A percentile compares a stretch with the other conserved stretches of the same genome.
These are phyloP conservation scores for Aspergillus hortae DNA, from an alignment of 2,329 filamentous ascomycete genomes.

Conservation along the genomic window DNA sequence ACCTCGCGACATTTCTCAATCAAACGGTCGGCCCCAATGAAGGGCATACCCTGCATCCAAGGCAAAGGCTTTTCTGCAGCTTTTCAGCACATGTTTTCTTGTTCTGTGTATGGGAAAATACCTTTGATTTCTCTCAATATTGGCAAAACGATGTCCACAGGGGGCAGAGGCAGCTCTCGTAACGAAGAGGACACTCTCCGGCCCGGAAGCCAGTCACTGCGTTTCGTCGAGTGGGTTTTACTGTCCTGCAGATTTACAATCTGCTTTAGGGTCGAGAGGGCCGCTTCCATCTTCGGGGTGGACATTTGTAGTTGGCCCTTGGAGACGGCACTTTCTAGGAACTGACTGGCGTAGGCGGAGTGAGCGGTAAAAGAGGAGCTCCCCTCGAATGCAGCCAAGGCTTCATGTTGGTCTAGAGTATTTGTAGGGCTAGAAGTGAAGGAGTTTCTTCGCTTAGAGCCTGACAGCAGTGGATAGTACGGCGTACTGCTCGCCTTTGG, in stretches of 20 bases:
- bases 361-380: constrained; percentile 49
- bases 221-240: constrained; percentile 17
- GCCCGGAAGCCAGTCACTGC: constrained; percentile 25
- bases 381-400: constrained; percentile 42
- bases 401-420: constrained; percentile 26
- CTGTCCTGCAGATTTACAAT: constrained; percentile 37
- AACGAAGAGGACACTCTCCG: constrained; percentile 21
- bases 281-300: constrained; percentile 37
- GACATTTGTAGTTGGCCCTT: constrained; percentile 31
- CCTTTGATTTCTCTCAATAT: constrained; percentile 34
- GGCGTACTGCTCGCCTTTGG: constrained; percentile 3
- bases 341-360: constrained; percentile 45
- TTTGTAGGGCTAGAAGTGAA: constrained; percentile 17
- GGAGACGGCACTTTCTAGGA: constrained; percentile 40
- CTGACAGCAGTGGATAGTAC: constrained; percentile 11
- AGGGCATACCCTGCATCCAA: constrained; percentile 28
- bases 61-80: constrained; percentile 19
- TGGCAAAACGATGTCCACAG: constrained; percentile 29
- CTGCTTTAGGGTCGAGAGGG: constrained; percentile 36
- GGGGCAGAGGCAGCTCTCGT: constrained; percentile 35
- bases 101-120: constrained; percentile 12
- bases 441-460: constrained; percentile 10
- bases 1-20: constrained; percentile 39
- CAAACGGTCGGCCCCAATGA: constrained; percentile 32
- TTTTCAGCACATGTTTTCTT: not conserved